Evolutionary conservation across 495 filamentous ascomycete genomes (phyloP).

Genomic region (Hyaloscypha finlandica): DNA sequence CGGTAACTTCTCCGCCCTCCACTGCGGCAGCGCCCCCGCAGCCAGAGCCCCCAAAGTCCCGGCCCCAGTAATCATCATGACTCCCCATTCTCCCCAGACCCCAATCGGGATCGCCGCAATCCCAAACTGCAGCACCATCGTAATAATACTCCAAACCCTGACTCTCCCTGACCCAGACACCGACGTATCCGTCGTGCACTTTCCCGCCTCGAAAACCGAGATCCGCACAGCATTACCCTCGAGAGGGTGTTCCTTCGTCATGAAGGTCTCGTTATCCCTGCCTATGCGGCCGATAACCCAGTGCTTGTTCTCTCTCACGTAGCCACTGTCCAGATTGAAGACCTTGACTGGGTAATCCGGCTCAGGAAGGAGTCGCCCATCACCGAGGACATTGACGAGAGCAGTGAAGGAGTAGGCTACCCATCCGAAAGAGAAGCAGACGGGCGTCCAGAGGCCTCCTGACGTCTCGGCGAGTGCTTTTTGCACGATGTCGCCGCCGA

Average conservation of each 20-base stretch:
- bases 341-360: slow-evolving; percentile 40
- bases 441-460: slow-evolving; percentile 44
- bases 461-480: slow-evolving; percentile 48
- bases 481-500: slow-evolving; percentile 53
- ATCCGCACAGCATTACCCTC: slow-evolving; percentile 5
- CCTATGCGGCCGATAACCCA: slow-evolving; percentile 55
- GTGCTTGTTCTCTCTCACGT: slow-evolving; percentile 42
- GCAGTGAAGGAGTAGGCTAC: slow-evolving; percentile 47
- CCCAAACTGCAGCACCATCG: slow-evolving; percentile 45
- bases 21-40: slow-evolving; percentile 45
- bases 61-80: slow-evolving; percentile 43
- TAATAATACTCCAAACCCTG: slow-evolving; percentile 35
- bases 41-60: slow-evolving; percentile 43
- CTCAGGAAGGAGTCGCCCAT: slow-evolving; percentile 45
- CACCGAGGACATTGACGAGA: slow-evolving; percentile 45
- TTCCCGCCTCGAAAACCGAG: slow-evolving; percentile 9
- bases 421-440: slow-evolving; percentile 59
- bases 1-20: slow-evolving; percentile 52
- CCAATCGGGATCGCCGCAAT: slow-evolving; percentile 47
- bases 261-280: slow-evolving; percentile 49
- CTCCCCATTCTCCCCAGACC: slow-evolving; percentile 45
- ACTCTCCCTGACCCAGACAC: neutral
- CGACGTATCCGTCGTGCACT: neutral
- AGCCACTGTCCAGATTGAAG: slow-evolving; percentile 47
- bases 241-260: slow-evolving; percentile 22